Evolutionary conservation across 768 basidiomycete genomes (phyloP).

Genomic region (Auricularia sp.): DNA sequence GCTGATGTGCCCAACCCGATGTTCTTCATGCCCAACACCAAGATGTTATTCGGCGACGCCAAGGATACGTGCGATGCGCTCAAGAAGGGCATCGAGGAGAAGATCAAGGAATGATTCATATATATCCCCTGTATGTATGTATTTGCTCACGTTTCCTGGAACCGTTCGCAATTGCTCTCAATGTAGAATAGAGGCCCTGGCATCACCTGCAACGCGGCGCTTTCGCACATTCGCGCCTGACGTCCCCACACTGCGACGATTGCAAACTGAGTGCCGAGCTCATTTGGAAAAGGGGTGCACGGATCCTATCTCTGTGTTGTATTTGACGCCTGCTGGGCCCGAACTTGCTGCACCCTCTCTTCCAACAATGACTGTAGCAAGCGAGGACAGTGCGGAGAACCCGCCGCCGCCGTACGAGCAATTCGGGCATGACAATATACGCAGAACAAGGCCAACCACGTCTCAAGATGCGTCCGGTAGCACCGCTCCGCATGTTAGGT

Average conservation of each 20-base stretch:
- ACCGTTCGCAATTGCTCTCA: background rate
- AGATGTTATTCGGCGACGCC: conserved; percentile 89
- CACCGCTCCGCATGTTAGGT: background rate
- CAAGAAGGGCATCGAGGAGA: conserved; percentile 17
- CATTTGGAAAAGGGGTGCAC: background rate
- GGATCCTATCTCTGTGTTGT: background rate
- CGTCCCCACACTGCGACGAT: background rate
- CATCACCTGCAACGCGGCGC: background rate
- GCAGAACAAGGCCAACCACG: background rate
- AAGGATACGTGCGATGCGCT: conserved; percentile 75
- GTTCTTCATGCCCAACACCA: conserved; percentile 86
- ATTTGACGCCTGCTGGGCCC: background rate
- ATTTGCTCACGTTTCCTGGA: background rate
- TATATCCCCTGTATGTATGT: background rate
- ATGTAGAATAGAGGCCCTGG: background rate
- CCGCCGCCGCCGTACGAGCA: background rate
- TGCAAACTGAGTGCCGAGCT: background rate
- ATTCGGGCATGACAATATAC: background rate
- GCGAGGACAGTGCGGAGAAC: background rate
- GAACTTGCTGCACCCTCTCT: background rate
- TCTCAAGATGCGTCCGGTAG: background rate
- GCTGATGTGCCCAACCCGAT: conserved; percentile 90
- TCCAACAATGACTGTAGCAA: background rate
- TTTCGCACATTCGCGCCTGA: background rate
- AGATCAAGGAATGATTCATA: background rate